Conservation (phyloP, 805 yeast genomes). For the Nakazawaea holstii region DNA sequence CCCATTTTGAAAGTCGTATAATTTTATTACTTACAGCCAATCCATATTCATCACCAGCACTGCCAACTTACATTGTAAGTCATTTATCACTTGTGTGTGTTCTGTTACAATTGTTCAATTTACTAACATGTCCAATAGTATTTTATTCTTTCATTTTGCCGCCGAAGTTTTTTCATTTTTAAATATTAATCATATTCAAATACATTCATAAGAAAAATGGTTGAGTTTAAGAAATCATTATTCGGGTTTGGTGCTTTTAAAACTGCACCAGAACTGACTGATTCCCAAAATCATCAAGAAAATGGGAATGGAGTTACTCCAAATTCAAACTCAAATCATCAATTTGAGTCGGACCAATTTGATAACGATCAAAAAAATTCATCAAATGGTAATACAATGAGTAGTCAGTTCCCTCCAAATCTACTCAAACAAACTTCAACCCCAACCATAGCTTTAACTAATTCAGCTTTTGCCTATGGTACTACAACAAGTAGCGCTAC, state of each 20-base stretch:
- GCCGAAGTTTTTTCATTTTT: background rate
- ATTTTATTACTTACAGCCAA: too few relatives aligned
- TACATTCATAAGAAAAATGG: conserved; percentile 20
- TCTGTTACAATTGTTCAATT: too few relatives aligned
- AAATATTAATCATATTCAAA: background rate
- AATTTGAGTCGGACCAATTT: background rate
- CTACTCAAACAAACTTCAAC: conserved; percentile 43
- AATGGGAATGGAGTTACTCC: conserved; percentile 17
- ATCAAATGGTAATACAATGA: background rate
- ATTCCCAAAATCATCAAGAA: conserved; percentile 14
- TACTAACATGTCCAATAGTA: too few relatives aligned
- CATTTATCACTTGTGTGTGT: too few relatives aligned
- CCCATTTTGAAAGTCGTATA: too few relatives aligned
- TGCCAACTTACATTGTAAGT: too few relatives aligned
- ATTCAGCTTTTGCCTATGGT: conserved; percentile 61
- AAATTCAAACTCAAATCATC: conserved; percentile 14
- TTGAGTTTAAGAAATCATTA: conserved; percentile 32
- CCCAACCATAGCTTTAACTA: conserved; percentile 67
- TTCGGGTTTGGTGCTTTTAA: conserved; percentile 29
- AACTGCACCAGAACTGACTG: conserved; percentile 5
- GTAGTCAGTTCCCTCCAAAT: conserved; percentile 22
- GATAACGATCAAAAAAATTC: conserved; percentile 5
- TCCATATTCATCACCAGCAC: too few relatives aligned
- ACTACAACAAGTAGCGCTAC: conserved; percentile 43
- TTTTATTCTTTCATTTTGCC: background rate